phyloP scores from a whole-genome alignment of 345 rosid species.

The Ricinus communis region DNA sequence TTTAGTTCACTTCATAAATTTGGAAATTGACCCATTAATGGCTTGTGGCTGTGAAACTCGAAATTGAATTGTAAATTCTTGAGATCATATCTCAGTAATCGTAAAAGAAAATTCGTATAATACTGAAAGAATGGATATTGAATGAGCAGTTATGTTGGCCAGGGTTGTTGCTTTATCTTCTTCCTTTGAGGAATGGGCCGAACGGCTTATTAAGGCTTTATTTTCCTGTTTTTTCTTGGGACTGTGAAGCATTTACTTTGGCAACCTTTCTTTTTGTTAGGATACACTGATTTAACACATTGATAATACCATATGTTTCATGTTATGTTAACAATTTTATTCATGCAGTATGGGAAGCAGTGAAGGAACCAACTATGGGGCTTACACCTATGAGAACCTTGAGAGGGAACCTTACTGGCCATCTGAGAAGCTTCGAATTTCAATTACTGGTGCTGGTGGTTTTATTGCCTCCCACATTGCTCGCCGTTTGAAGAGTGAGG shows the following conservation, averaged over 20 bases:
- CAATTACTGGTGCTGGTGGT: conserved; percentile 93
- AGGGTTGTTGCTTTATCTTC: not conserved
- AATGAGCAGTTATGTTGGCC: not conserved
- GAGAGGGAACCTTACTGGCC: conserved; percentile 97
- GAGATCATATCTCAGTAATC: too few species aligned
- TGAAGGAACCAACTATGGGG: conserved; percentile 62
- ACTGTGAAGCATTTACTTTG: not conserved
- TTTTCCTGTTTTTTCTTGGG: not conserved
- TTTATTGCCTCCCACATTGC: conserved; percentile 98
- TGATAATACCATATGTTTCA: not conserved
- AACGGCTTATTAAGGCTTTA: not conserved
- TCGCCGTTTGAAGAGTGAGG: conserved; percentile 91
- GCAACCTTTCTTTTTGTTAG: not conserved
- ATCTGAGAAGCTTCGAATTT: conserved; percentile 71
- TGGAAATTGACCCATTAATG: not conserved
- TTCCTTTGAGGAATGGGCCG: not conserved
- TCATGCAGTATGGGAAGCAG: conserved; percentile 65
- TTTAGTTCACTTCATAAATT: not conserved
- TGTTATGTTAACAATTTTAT: not conserved
- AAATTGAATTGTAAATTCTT: not conserved
- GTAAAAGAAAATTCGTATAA: not conserved
- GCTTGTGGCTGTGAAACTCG: not conserved
- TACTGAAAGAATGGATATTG: not conserved
- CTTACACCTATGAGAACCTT: conserved; percentile 74
- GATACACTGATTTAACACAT: not conserved